These are phyloP conservation scores for Barnettozyma sucrosica DNA, from an alignment of 805 yeast genomes.

Conservation along the genomic window DNA sequence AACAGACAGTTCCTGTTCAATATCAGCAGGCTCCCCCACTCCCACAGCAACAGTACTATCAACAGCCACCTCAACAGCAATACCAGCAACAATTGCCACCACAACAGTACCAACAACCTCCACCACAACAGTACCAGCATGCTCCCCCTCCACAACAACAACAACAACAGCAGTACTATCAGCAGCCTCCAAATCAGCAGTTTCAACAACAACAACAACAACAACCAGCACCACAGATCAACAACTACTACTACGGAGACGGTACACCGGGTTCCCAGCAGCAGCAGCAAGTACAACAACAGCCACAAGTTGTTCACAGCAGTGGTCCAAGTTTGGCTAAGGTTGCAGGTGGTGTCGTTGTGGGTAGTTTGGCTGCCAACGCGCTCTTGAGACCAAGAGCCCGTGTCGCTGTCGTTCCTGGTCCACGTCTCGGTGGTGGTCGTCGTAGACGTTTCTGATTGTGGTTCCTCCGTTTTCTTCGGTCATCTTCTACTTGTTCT, in stretches of 20 bases:
- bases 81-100: neutral
- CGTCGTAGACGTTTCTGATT: slow-evolving; percentile 5
- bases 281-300: neutral
- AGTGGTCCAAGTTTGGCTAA: slow-evolving; percentile 4
- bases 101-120: neutral
- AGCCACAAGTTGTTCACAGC: neutral
- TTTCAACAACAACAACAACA: slow-evolving; percentile 1
- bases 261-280: neutral
- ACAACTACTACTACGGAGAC: slow-evolving; percentile 1
- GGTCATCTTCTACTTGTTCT: too few relatives aligned
- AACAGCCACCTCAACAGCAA: neutral
- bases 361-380: slow-evolving; percentile 1
- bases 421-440: slow-evolving; percentile 30
- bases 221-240: neutral
- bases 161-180: slow-evolving; percentile 1
- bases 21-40: neutral
- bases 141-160: neutral
- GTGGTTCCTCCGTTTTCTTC: too few relatives aligned
- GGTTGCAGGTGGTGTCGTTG: slow-evolving; percentile 7
- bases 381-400: slow-evolving; percentile 12
- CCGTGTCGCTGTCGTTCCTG: slow-evolving; percentile 36
- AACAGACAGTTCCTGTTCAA: neutral
- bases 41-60: neutral
- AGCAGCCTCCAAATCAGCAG: neutral
- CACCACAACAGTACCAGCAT: slow-evolving; percentile 1